These are phyloP conservation scores for Verticillium albo-atrum DNA, from an alignment of 2,329 filamentous ascomycete species.

Conservation along the genomic window DNA sequence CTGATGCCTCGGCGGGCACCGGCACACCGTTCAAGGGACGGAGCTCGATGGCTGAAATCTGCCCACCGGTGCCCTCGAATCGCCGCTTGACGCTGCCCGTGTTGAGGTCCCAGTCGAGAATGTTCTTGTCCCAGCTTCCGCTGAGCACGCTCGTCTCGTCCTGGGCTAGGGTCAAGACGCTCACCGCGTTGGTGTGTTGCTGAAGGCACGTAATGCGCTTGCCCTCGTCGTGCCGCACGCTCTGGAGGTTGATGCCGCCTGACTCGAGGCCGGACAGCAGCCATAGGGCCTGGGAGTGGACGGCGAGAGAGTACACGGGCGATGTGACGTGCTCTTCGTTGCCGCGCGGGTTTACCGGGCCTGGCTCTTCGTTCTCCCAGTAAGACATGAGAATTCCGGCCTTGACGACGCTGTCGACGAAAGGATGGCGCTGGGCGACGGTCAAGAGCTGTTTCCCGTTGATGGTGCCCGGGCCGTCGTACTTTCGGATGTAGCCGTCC, in stretches of 20 bases:
- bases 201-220: constrained; percentile 79
- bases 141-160: constrained; percentile 87
- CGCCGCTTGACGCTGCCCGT: constrained; percentile 71
- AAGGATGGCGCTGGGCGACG: constrained; percentile 92
- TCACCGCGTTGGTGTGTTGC: constrained; percentile 87
- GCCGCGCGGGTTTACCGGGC: constrained; percentile 29
- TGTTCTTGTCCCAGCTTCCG: constrained; percentile 93
- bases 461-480: constrained; percentile 90
- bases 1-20: constrained; percentile 66
- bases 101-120: constrained; percentile 93
- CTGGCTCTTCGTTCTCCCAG: constrained; percentile 93
- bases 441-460: constrained; percentile 93
- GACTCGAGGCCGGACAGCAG: constrained; percentile 85
- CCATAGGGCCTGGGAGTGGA: constrained; percentile 88
- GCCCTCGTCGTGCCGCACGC: constrained; percentile 89
- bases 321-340: constrained; percentile 66
- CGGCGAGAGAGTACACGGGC: constrained; percentile 89
- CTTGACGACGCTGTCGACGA: constrained; percentile 95
- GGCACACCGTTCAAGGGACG: constrained; percentile 72
- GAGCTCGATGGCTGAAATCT: constrained; percentile 85
- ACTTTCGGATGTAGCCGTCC: constrained; percentile 95
- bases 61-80: constrained; percentile 73
- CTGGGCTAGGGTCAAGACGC: constrained; percentile 73
- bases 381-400: constrained; percentile 92
- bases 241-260: constrained; percentile 88